Conservation (phyloP, 441 rosid species). For the Hura crepitans region DNA sequence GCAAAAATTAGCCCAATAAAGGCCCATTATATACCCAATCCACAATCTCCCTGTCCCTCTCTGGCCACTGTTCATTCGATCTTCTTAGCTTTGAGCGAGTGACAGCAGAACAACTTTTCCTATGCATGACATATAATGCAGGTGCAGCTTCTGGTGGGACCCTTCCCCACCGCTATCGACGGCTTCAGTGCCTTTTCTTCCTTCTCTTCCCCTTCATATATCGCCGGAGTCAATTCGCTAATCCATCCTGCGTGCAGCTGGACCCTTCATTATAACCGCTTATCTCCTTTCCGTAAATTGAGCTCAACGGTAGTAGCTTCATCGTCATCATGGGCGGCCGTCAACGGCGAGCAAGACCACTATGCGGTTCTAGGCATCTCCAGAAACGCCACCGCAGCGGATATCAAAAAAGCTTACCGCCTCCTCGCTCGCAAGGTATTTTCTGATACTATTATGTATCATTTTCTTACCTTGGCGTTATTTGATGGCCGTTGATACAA, state of each 20-base stretch:
- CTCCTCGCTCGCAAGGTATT: slow-evolving; percentile 76
- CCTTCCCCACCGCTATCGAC: slow-evolving; percentile 39
- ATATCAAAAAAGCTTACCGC: slow-evolving; percentile 80
- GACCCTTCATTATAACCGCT: slow-evolving; percentile 21
- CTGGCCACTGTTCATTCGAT: background rate
- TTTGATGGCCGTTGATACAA: slow-evolving; percentile 6
- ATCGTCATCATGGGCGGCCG: slow-evolving; percentile 34
- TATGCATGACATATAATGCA: slow-evolving; percentile 48
- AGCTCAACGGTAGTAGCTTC: slow-evolving; percentile 27
- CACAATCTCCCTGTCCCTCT: background rate
- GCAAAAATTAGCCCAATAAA: too few species aligned
- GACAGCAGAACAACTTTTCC: background rate
- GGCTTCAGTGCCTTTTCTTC: slow-evolving; percentile 27
- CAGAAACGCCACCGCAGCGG: slow-evolving; percentile 49
- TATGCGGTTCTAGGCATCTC: slow-evolving; percentile 58
- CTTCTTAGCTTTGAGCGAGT: background rate
- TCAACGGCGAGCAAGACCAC: slow-evolving; percentile 48
- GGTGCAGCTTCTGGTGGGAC: slow-evolving; percentile 67
- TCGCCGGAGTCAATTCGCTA: slow-evolving; percentile 13
- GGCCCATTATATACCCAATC: too few species aligned
- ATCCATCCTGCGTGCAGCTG: slow-evolving; percentile 19
- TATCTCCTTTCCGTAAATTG: slow-evolving; percentile 24
- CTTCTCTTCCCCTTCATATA: slow-evolving; percentile 20
- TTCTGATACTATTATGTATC: background rate
- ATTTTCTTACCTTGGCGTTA: slow-evolving; percentile 1